These are phyloP conservation scores for Micractinium conductrix DNA, from an alignment of 139 green algal species.

Conservation along the genomic window DNA sequence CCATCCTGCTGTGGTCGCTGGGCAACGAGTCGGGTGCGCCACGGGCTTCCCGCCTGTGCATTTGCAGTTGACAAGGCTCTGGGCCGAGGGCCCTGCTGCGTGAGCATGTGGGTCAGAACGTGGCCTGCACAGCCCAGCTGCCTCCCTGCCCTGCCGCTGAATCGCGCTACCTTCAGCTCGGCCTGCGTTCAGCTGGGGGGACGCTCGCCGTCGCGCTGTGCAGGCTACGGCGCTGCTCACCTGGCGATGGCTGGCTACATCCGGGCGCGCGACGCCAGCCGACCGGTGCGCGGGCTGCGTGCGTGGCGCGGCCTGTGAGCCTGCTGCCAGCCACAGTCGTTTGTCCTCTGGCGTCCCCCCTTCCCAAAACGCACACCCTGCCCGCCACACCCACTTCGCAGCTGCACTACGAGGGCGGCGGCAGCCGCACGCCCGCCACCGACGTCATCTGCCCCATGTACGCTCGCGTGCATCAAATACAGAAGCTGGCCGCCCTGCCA, in stretches of 20 bases:
- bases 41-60: no score
- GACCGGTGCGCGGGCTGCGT: conserved; percentile 53
- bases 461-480: conserved; percentile 67
- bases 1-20: conserved; percentile 93
- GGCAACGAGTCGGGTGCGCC: conserved; percentile 87
- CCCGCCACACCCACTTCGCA: neutral
- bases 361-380: no score
- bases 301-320: no score
- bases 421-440: conserved; percentile 82
- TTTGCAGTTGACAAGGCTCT: no score
- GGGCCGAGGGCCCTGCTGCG: no score
- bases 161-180: no score
- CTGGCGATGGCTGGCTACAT: conserved; percentile 71
- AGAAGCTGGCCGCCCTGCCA: conserved; percentile 32
- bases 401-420: conserved; percentile 79
- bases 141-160: no score
- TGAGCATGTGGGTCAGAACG: no score
- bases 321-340: neutral
- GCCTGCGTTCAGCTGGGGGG: no score
- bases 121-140: no score
- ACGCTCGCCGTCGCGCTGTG: no score
- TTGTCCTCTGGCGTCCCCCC: no score
- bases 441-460: conserved; percentile 99
- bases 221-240: conserved; percentile 83
- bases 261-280: conserved; percentile 53